These are phyloP conservation scores for Cardamine resedifolia DNA, from an alignment of 345 rosid species.

Conservation along the genomic window DNA sequence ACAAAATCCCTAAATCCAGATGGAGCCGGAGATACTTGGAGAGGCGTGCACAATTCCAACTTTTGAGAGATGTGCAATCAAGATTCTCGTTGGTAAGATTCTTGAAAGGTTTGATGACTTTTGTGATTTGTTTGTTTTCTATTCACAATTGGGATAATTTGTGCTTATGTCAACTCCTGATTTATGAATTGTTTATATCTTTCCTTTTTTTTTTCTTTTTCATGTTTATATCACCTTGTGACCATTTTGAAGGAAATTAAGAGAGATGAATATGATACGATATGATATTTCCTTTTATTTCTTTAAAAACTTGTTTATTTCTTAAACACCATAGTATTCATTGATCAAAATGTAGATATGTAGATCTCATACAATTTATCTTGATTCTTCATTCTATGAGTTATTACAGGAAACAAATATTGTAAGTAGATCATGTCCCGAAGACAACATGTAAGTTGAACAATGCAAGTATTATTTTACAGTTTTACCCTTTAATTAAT, in stretches of 20 bases:
- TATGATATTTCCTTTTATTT: too few species aligned
- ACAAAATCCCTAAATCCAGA: background rate
- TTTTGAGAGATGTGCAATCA: conserved; percentile 13
- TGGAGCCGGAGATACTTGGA: conserved; percentile 1
- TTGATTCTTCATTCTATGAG: background rate
- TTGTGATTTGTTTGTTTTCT: conserved; percentile 2
- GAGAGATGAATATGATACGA: too few species aligned
- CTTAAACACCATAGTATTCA: too few species aligned
- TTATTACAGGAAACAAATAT: background rate
- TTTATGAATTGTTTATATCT: background rate
- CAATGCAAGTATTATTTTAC: too few species aligned
- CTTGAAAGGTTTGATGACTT: background rate
- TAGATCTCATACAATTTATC: background rate
- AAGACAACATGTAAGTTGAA: too few species aligned
- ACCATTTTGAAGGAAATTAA: too few species aligned
- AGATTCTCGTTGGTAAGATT: conserved; percentile 25
- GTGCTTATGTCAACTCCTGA: background rate
- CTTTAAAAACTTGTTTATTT: too few species aligned
- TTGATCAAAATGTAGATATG: too few species aligned
- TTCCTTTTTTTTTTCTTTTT: too few species aligned
- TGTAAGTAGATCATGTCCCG: too few species aligned
- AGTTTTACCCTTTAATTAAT: too few species aligned
- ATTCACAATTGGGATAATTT: background rate
- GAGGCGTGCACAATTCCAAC: conserved; percentile 29
- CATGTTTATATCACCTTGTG: too few species aligned